Evolutionary conservation across 495 filamentous ascomycete species (phyloP).

Genomic region (Hypomontagnella monticulosa): DNA sequence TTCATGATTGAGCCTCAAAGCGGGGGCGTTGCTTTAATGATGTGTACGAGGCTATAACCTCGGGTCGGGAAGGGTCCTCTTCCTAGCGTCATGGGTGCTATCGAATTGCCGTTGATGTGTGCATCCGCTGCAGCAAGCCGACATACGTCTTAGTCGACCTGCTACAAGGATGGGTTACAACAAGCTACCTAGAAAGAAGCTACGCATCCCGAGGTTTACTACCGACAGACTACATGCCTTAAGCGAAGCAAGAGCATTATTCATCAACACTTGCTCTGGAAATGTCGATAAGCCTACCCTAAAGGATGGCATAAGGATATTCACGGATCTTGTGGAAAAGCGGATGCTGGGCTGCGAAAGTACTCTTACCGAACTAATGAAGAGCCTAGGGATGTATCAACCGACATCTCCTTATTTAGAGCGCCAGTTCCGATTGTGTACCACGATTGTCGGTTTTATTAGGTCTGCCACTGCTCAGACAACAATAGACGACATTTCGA

Average conservation of each 20-base stretch:
- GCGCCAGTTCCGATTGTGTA: neutral
- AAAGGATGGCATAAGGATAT: neutral
- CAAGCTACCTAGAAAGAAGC: neutral
- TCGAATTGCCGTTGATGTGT: too few relatives aligned
- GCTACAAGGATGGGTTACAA: conserved; percentile 7
- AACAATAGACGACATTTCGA: conserved; percentile 11
- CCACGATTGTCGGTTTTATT: neutral
- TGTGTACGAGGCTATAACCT: too few relatives aligned
- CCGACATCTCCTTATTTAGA: neutral
- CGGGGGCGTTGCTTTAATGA: too few relatives aligned
- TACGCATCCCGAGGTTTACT: neutral
- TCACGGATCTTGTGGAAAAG: neutral
- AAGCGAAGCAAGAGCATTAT: neutral
- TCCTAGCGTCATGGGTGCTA: too few relatives aligned
- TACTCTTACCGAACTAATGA: neutral
- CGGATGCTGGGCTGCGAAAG: conserved; percentile 1
- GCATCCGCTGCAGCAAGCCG: too few relatives aligned
- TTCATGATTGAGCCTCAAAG: too few relatives aligned
- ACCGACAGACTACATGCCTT: neutral
- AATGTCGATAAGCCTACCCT: neutral
- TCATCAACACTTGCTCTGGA: conserved; percentile 1
- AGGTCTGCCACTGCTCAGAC: conserved; percentile 4
- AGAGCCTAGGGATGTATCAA: neutral
- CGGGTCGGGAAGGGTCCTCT: too few relatives aligned
- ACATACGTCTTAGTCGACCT: too few relatives aligned